These are phyloP conservation scores for Aspergillus sp. DNA, from an alignment of 2,329 filamentous ascomycete species.

Conservation along the genomic window DNA sequence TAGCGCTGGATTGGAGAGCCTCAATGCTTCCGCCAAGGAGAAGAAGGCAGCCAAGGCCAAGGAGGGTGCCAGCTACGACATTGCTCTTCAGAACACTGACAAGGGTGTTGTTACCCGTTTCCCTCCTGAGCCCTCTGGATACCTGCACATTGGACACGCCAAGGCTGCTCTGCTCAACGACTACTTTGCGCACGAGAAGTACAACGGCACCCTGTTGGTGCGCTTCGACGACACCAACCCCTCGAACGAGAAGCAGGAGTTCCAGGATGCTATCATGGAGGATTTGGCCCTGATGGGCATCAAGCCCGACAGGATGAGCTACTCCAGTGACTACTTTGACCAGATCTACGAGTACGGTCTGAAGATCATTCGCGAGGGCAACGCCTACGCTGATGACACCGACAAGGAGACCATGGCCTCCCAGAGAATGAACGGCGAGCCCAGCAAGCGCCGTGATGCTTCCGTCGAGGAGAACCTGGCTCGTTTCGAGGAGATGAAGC, in stretches of 20 bases:
- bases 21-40: slow-evolving; percentile 68
- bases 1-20: slow-evolving; percentile 67
- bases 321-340: slow-evolving; percentile 95
- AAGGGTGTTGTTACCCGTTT: slow-evolving; percentile 91
- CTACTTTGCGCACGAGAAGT: slow-evolving; percentile 93
- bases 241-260: slow-evolving; percentile 95
- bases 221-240: slow-evolving; percentile 98
- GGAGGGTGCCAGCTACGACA: slow-evolving; percentile 84
- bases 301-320: slow-evolving; percentile 80
- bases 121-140: slow-evolving; percentile 92
- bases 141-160: slow-evolving; percentile 92
- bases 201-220: slow-evolving; percentile 85
- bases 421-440: slow-evolving; percentile 80
- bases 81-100: slow-evolving; percentile 79
- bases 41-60: slow-evolving; percentile 71
- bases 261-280: slow-evolving; percentile 88
- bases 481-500: slow-evolving; percentile 92
- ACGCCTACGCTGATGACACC: slow-evolving; percentile 94
- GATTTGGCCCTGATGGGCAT: slow-evolving; percentile 91
- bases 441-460: slow-evolving; percentile 77
- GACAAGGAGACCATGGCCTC: slow-evolving; percentile 83
- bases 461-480: slow-evolving; percentile 79
- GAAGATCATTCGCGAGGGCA: slow-evolving; percentile 79
- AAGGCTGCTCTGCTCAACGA: slow-evolving; percentile 93
- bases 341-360: slow-evolving; percentile 84